Base-by-base conservation (phyloP, 495 filamentous ascomycete genomes). In the Lophium mytilinum region DNA sequence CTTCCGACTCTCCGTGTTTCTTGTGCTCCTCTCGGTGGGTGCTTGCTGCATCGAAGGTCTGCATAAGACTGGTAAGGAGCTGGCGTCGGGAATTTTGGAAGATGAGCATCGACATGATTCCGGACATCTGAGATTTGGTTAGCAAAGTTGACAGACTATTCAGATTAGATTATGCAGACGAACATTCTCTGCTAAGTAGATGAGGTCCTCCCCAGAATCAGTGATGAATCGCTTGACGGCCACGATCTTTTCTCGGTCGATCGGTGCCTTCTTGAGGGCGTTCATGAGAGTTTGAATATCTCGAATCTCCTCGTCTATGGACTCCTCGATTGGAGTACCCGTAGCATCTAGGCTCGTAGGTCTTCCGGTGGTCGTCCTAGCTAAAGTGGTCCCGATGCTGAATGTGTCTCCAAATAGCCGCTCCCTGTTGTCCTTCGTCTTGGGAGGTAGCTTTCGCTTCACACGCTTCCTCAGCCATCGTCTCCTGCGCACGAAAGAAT, bases 241-340 rank as follows among this genome's bases (percentile, higher is more conserved):
- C 56, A 90, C 84, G 50, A 92, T 80, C 72, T 89, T 96, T 73
- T 97, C 90, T 10, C 94, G 79, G 66, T 99, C 94, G 45, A 99
- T 87, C 1, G 86, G 76, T 1, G 83, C 80, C 48, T 68, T 69
- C 58, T 83, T 84, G 52, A 97, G 67, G 1, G 78, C 77, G 36
- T 63, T 61, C 73, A 92, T 76, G 40, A 96, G 75, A 9, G 76
- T 74, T 0, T 78, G 79, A 4, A 90, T 80, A 67, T 89, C 78
- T 10, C 69, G 71, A 48, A 94, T 86, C 39, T 85, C 80, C 54
- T 81, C 79, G 42, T 66, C 63, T 9, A 71, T 58, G 10, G 65
- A 60, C 33, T 70, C 61, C 12, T 63, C 62, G 9, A 62, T 56
- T 11, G 59, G 56, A 4, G 57, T 35, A 19, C 55, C 56, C 14